Percentiles rank a stretch among this genome's conserved stretches.
Evolutionary conservation across 257 asterid species (phyloP).

Genomic region (Euphrasia confusa): DNA sequence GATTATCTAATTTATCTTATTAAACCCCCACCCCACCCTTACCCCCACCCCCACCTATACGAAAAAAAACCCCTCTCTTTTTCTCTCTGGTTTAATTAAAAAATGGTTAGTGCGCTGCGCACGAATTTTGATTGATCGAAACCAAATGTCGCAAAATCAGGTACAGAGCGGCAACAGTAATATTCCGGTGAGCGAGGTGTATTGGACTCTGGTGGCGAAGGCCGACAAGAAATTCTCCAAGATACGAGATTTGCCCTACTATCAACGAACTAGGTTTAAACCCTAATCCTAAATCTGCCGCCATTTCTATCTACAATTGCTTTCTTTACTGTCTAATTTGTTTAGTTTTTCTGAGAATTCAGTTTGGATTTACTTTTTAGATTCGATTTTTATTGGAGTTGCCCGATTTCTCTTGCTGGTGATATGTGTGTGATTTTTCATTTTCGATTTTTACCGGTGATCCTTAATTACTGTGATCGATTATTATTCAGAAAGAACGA

Average conservation of each 20-base stretch:
- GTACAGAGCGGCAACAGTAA: conserved; percentile 31
- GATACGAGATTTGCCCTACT: conserved; percentile 91
- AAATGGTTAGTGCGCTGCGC: conserved; percentile 22
- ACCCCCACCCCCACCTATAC: too few species aligned
- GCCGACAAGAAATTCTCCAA: conserved; percentile 96
- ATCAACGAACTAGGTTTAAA: conserved; percentile 73
- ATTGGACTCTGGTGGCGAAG: conserved; percentile 88
- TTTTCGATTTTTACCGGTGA: too few species aligned
- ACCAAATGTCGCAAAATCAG: conserved; percentile 58
- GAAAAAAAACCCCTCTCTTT: too few species aligned
- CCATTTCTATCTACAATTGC: not conserved
- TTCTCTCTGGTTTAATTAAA: not conserved
- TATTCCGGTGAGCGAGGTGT: conserved; percentile 82
- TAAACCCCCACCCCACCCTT: too few species aligned
- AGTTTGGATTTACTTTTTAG: not conserved
- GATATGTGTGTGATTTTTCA: not conserved
- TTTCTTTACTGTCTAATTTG: not conserved
- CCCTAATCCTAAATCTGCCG: not conserved
- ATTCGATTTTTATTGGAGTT: not conserved
- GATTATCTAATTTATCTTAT: too few species aligned
- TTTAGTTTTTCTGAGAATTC: not conserved
- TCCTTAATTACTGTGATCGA: too few species aligned
- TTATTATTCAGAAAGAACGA: too few species aligned
- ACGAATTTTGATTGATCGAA: not conserved
- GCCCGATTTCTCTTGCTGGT: conserved; percentile 5